phyloP scores from a whole-genome alignment of 257 asterid species.

The Jacaranda copaia region DNA sequence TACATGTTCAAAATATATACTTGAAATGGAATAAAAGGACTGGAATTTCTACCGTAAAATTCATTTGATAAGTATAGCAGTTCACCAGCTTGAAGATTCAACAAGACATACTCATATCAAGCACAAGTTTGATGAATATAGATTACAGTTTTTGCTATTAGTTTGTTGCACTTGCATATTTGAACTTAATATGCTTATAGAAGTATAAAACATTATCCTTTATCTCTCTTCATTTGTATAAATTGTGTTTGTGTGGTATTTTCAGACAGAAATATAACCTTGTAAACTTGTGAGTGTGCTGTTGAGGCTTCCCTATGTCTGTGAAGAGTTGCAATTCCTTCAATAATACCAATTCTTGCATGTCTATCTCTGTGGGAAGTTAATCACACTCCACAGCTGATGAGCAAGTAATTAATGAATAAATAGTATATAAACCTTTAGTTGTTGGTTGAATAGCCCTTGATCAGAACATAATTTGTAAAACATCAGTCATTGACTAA shows the following conservation, averaged over 20 bases:
- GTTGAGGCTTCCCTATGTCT: not conserved
- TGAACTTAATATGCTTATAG: not conserved
- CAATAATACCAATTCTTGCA: not conserved
- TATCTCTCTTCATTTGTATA: not conserved
- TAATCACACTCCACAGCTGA: slow-evolving; percentile 1
- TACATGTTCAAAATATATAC: not conserved
- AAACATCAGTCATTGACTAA: slow-evolving; percentile 1
- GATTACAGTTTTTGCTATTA: not conserved
- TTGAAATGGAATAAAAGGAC: not conserved
- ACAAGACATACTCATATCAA: slow-evolving; percentile 3
- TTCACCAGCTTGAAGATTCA: slow-evolving; percentile 5
- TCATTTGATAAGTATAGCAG: not conserved
- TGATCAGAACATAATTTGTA: not conserved
- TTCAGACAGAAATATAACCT: not conserved
- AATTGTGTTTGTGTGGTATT: not conserved
- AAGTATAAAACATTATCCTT: not conserved
- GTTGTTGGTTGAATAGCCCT: not conserved
- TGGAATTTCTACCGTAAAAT: not conserved
- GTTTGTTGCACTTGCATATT: not conserved
- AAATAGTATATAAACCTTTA: not conserved
- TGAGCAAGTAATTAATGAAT: not conserved
- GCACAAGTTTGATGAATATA: not conserved
- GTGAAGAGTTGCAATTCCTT: not conserved
- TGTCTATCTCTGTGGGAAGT: not conserved
- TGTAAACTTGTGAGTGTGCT: not conserved